Base-by-base conservation (phyloP, 176 grass and related monocot genomes). In the Triticum dicoccoides region DNA sequence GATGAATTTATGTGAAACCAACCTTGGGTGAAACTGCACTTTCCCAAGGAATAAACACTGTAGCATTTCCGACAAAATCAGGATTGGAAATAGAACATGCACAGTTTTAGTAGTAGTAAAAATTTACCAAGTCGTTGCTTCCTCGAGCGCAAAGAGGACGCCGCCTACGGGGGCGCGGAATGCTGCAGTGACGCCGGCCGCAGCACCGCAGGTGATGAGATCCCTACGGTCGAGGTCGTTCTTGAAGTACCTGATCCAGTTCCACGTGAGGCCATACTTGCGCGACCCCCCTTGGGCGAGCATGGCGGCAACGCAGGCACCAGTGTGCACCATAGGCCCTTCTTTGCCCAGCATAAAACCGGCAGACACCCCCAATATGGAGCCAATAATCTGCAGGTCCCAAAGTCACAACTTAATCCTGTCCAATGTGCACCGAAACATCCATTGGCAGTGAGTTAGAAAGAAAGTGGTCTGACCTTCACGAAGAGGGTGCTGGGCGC, bases 261-360 rank as follows among this genome's bases (percentile, higher is more conserved):
- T 91, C 88, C 90, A 95, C 4, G 90, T 92, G 37, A 95, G 61
- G 3, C 75, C 80, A 76, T 95, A 91, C 84, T 87, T 95, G 59
- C 84, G 83, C 0, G 93, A 95, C 6, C 93, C 88, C 0, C 90
- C 93, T 73, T 95, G 93, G 37, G 77, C 93, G 5, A 95, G 88
- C 56, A 89, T 52, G 47, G 83, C 82, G 24, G 93, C 93, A 34
- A 95, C 58, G 45, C 93, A 95, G 78, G 93, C 83, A 6, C 93
- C 93, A 11, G 88, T 95, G 54, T 95, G 90, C 51, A 95, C 90
- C 93, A 95, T 95, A 37, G 93, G 93, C 6, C 93, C 93, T 80
- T 95, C 90, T 49, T 92, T 92, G 23, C 93, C 93, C 72, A 95
- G 30, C 71, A 95, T 86, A 87, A 95, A 92, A 17, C 93, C 93